phyloP scores from a whole-genome alignment of 1,139 yeast genomes.

The Kurtzmaniella quercitrusa region DNA sequence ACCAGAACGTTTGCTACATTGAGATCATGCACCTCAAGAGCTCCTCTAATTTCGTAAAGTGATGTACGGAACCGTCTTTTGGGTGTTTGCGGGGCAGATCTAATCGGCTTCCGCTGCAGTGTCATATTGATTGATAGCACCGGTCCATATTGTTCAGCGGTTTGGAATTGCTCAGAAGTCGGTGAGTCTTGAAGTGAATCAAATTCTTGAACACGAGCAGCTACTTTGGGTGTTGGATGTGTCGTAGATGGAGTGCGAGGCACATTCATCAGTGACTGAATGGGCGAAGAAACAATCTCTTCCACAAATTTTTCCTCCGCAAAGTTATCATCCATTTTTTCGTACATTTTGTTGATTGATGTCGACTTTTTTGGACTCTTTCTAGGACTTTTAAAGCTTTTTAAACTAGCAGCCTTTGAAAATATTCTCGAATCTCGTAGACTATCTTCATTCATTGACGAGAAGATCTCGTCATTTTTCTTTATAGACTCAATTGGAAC shows the following conservation, averaged over 20 bases:
- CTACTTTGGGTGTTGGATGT: not conserved
- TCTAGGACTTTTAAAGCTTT: not conserved
- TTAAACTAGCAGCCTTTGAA: not conserved
- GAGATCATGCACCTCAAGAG: slow-evolving; percentile 16
- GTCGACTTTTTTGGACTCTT: not conserved
- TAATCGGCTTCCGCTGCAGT: not conserved
- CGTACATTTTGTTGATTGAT: no score
- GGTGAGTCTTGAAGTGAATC: not conserved
- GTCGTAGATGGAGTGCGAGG: slow-evolving; percentile 5
- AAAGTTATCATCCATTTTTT: not conserved
- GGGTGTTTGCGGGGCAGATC: not conserved
- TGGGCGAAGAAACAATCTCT: slow-evolving; percentile 8
- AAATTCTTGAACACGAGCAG: slow-evolving; percentile 11
- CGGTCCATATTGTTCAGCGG: not conserved
- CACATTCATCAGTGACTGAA: not conserved
- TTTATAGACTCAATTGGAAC: not conserved
- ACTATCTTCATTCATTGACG: not conserved
- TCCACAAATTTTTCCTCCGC: not conserved
- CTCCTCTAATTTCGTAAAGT: slow-evolving; percentile 19
- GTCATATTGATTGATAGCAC: no score
- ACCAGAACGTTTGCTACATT: slow-evolving; percentile 15
- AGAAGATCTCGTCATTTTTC: not conserved
- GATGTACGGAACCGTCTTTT: slow-evolving; percentile 4
- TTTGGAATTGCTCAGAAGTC: not conserved
- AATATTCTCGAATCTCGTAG: no score